A percentile compares a stretch with the other conserved stretches of the same genome.
phyloP scores from a whole-genome alignment of 2,329 filamentous ascomycete genomes.

The Zymoseptoria tritici region DNA sequence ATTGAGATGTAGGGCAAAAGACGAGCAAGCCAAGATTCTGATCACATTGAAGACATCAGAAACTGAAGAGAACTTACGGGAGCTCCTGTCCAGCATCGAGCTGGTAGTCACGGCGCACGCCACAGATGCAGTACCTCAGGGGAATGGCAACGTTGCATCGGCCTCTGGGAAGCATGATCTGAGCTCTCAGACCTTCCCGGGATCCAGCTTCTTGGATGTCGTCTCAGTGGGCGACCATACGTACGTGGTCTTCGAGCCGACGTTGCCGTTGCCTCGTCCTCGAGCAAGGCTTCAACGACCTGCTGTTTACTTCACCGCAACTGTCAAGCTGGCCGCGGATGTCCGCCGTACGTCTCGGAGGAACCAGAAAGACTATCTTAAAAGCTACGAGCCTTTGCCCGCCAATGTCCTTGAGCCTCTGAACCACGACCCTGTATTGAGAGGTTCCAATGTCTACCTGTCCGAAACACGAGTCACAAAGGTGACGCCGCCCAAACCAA shows the following conservation, averaged over 20 bases:
- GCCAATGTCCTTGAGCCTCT: conserved; percentile 74
- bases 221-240: conserved; percentile 16
- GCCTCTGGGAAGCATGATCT: conserved; percentile 27
- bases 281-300: conserved; percentile 60
- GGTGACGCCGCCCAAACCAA: conserved; percentile 57
- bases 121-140: conserved; percentile 28
- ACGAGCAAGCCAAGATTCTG: conserved; percentile 22
- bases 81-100: conserved; percentile 21
- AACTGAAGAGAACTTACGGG: conserved; percentile 12
- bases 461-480: conserved; percentile 68
- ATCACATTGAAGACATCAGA: conserved; percentile 20
- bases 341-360: conserved; percentile 45
- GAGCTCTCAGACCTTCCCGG: conserved; percentile 10
- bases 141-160: conserved; percentile 20
- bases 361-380: conserved; percentile 56
- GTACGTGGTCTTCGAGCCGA: conserved; percentile 24
- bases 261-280: conserved; percentile 28
- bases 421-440: conserved; percentile 48
- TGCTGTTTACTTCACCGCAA: conserved; percentile 53
- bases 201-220: conserved; percentile 12
- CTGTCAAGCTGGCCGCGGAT: conserved; percentile 11
- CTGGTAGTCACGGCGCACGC: conserved; percentile 26
- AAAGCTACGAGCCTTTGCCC: conserved; percentile 60
- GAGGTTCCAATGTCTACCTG: conserved; percentile 52
- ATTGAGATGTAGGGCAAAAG: conserved; percentile 19